Evolutionary conservation across 805 yeast species (phyloP).

Genomic region (Blastobotrys peoriensis): DNA sequence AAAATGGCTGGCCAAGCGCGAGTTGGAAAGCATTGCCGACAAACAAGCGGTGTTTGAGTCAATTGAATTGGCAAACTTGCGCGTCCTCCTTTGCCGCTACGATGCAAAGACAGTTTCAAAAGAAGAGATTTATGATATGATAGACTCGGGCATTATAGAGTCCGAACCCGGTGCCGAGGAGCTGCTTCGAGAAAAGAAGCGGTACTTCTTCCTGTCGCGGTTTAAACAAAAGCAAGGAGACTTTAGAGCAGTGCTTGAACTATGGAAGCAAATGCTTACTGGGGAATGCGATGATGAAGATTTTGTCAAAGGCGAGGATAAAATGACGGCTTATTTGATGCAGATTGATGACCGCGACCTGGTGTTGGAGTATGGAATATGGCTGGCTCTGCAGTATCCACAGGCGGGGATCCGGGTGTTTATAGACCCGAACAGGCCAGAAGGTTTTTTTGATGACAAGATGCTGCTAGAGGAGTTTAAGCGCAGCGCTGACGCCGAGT

Average conservation of each 20-base stretch:
- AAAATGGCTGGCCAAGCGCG: conserved; percentile 28
- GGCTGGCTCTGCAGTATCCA: conserved; percentile 29
- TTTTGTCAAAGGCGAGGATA: conserved; percentile 23
- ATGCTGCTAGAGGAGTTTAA: conserved; percentile 28
- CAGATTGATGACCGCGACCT: conserved; percentile 23
- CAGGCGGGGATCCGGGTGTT: conserved; percentile 30
- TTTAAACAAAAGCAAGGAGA: conserved; percentile 23
- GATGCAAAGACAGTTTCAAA: conserved; percentile 16
- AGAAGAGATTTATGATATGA: conserved; percentile 22
- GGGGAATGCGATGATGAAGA: conserved; percentile 24
- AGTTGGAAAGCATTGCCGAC: conserved; percentile 26
- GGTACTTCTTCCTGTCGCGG: conserved; percentile 25
- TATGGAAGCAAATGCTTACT: conserved; percentile 23
- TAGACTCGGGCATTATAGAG: conserved; percentile 24
- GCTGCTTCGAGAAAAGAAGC: conserved; percentile 19
- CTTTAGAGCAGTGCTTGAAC: conserved; percentile 22
- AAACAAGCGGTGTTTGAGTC: conserved; percentile 23
- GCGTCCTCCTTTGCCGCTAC: conserved; percentile 14
- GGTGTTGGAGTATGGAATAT: conserved; percentile 34
- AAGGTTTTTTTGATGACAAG: conserved; percentile 25
- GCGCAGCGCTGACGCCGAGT: conserved; percentile 27
- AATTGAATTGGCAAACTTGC: conserved; percentile 27
- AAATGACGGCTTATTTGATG: conserved; percentile 23
- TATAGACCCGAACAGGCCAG: conserved; percentile 20
- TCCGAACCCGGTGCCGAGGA: conserved; percentile 20